Base-by-base conservation (phyloP, 331 rosid species). In the Quercus lobata region DNA sequence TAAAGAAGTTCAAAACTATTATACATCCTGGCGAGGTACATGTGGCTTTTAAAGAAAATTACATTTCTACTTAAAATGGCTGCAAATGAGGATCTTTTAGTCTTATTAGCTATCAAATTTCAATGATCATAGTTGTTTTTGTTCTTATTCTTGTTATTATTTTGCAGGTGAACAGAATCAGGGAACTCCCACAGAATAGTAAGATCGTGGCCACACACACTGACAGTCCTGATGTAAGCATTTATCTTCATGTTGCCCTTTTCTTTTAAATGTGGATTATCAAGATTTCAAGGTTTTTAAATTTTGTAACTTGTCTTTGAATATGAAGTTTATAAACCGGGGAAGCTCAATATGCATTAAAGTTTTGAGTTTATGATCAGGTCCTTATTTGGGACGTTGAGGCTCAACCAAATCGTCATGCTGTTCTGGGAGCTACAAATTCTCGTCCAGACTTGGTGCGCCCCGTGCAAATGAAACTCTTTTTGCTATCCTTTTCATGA, bases 371-470 rank as follows among this genome's bases (percentile, higher is more conserved):
- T 68, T 19, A 65, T 17, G 52, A 15, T 32, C 90, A 96, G 99
- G 98, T 96, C 52, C 92, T 96, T 24, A 90, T 96, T 81, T 96
- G 99, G 99, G 99, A 96, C 73, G 93, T 96, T 81, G 99, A 96
- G 81, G 88, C 89, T 78, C 99, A 96, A 81, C 97, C 98, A 41
- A 96, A 96, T 57, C 98, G 99, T 46, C 99, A 96, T 84, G 98
- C 98, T 68, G 97, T 96, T 73, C 89, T 90, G 79, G 99, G 99
- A 74, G 98, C 99, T 81, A 78, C 97, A 71, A 90, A 87, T 81
- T 96, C 99, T 66, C 97, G 97, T 71, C 99, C 99, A 12, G 99
- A 96, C 88, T 84, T 96, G 99, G 99, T 96, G 27, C 5, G 72
- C 72, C 16, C 27, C 19, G 14, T 68, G 27, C 49, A 32, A 12